Conservation (phyloP, 2,329 filamentous ascomycete species). For the Ophiostoma himal-ulmi region DNA sequence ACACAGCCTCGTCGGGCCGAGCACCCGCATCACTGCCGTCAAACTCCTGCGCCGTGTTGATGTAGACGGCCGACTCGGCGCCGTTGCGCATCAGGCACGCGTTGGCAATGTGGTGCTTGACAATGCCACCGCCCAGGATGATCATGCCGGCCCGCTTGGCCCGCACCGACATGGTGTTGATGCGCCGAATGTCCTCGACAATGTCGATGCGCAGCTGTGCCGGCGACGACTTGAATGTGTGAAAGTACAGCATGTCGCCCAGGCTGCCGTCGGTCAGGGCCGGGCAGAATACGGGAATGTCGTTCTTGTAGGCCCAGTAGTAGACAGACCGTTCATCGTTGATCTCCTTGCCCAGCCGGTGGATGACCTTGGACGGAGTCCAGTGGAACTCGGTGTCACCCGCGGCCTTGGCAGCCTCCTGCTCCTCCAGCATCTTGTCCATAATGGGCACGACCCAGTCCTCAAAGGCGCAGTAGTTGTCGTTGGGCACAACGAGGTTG, state of each 20-base stretch:
- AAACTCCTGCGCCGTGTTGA: conserved; percentile 96
- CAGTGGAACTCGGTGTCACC: conserved; percentile 67
- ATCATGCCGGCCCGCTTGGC: conserved; percentile 92
- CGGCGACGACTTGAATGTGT: conserved; percentile 87
- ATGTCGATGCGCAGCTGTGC: conserved; percentile 79
- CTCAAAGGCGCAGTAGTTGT: conserved; percentile 95
- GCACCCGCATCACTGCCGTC: conserved; percentile 96
- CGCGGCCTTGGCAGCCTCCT: conserved; percentile 56
- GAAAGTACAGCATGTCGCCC: conserved; percentile 98
- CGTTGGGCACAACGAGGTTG: conserved; percentile 91
- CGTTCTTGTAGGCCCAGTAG: conserved; percentile 96
- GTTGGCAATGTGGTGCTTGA: conserved; percentile 98
- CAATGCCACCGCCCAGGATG: conserved; percentile 85
- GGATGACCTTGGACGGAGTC: conserved; percentile 91
- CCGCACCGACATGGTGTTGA: conserved; percentile 85
- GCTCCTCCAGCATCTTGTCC: conserved; percentile 89
- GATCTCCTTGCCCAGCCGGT: conserved; percentile 86
- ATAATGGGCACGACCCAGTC: conserved; percentile 96
- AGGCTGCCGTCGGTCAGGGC: conserved; percentile 91
- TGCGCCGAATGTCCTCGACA: conserved; percentile 83
- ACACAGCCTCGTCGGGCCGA: conserved; percentile 90
- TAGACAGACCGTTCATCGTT: conserved; percentile 86
- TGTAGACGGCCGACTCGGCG: conserved; percentile 92
- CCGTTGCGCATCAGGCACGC: conserved; percentile 97
- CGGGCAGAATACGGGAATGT: conserved; percentile 95